Conservation (phyloP, 1,284 basidiomycete species). For the Abortiporus biennis region DNA sequence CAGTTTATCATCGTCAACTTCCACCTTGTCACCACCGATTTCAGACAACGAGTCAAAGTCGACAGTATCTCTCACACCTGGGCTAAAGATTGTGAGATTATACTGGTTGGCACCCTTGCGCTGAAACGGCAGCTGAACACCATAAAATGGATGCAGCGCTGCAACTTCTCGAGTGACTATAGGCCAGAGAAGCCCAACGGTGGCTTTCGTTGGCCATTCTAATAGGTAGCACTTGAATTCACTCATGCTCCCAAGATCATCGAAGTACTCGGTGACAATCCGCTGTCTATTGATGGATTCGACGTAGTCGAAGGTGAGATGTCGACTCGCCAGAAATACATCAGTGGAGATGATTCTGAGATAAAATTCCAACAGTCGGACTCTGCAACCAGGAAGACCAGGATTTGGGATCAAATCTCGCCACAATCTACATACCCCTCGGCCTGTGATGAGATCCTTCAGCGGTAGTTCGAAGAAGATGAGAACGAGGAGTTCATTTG, state of each 20-base stretch:
- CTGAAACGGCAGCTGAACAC: no score
- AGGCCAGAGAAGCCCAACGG: conserved; percentile 11
- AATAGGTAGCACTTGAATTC: conserved; percentile 10
- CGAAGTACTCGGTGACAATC: conserved; percentile 3
- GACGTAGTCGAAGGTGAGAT: conserved; percentile 4
- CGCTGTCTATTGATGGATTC: conserved; percentile 7
- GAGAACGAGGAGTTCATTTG: conserved; percentile 12
- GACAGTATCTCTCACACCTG: no score
- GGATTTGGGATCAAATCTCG: conserved; percentile 8
- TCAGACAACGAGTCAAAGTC: no score
- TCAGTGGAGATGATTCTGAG: background rate
- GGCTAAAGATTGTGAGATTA: no score
- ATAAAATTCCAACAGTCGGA: conserved; percentile 9
- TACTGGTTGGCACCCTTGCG: no score
- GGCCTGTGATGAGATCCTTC: conserved; percentile 7
- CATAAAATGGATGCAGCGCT: no score
- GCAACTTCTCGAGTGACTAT: no score
- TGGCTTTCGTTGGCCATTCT: conserved; percentile 12
- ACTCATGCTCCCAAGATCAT: no score
- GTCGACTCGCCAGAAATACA: conserved; percentile 3
- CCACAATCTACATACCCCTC: conserved; percentile 9
- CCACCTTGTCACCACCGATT: no score
- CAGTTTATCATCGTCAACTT: no score
- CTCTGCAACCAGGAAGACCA: conserved; percentile 4
- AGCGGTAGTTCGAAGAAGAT: conserved; percentile 10